Evolutionary conservation across 1,284 basidiomycete species (phyloP), one percentile per base, ranked within the genome.

Genomic region (Chiua sp.): DNA sequence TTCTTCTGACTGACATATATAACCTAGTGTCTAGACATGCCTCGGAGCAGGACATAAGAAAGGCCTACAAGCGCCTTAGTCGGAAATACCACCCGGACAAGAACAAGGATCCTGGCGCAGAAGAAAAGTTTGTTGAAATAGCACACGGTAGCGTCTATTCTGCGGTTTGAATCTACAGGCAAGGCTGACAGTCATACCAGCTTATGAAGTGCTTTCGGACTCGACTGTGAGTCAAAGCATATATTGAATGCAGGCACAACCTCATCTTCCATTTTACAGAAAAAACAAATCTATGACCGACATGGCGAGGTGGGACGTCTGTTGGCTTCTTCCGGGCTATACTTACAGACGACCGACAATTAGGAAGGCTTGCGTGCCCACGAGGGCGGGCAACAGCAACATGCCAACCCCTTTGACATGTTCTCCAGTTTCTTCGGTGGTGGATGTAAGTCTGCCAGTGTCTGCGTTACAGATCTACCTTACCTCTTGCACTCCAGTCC

Each of bases 51-150:
- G 94, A 97, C 65, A 94, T 98, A 73, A 88, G 92, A 76, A 89
- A 92, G 67, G 93, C 94, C 3, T 98, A 98, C 80, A 92, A 96
- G 78, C 90, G 88, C 72, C 80, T 97, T 51, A 96, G 93, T 76
- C 91, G 89, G 69, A 93, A 90, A 77, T 93, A 87, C 64, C 96
- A 98, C 72, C 96, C 96, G 1, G 96, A 98, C 79, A 96, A 96
- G 80, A 98, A 96, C 77, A 91, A 90, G 66, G 92, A 93, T 16
- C 83, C 88, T 61, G 87, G 81, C 16, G 91, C 94, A 26, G 91
- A 94, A 72, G 87, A 87, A 64, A 91, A 84, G 73, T 98, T 98
- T 71, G 92, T 97, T 20, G 89, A 96, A 65, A 88, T 97, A 70
- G 90, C 94, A 28, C 87, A 91, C 71, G 94, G 94, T 94, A 68